A percentile compares a stretch with the other conserved stretches of the same genome.
These are phyloP conservation scores for Perilla frutescens DNA, from an alignment of 257 asterid genomes.

Conservation along the genomic window DNA sequence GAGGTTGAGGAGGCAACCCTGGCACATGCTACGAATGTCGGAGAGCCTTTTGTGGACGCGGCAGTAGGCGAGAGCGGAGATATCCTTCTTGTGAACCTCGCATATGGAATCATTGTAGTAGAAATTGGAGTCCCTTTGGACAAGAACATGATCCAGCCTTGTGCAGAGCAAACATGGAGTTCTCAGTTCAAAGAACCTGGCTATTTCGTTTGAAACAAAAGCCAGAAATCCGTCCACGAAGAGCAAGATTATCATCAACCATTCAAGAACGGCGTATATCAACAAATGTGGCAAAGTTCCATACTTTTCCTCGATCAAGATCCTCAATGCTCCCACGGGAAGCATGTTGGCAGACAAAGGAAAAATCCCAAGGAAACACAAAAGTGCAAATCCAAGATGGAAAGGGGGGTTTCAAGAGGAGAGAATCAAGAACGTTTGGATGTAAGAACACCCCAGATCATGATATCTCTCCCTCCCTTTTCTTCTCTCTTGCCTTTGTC, in stretches of 20 bases:
- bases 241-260: constrained; percentile 68
- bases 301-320: constrained; percentile 57
- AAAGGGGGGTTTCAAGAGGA: constrained; percentile 33
- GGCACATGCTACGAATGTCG: constrained; percentile 76
- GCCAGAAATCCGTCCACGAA: constrained; percentile 74
- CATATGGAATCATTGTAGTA: constrained; percentile 83
- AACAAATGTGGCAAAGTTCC: constrained; percentile 66
- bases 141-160: constrained; percentile 65
- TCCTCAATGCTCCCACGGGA: constrained; percentile 40
- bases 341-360: constrained; percentile 16
- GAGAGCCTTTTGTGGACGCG: constrained; percentile 75
- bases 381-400: not conserved
- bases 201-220: constrained; percentile 66
- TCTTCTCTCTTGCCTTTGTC: constrained; percentile 37
- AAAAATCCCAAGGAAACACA: not conserved
- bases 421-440: constrained; percentile 38
- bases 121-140: constrained; percentile 52
- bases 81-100: constrained; percentile 76
- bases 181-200: constrained; percentile 62
- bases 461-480: constrained; percentile 47
- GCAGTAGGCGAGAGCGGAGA: constrained; percentile 87
- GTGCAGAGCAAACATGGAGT: constrained; percentile 89
- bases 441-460: constrained; percentile 52
- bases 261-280: constrained; percentile 69
- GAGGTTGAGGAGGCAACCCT: constrained; percentile 73